Conservation (phyloP, 306 rosid species). For the Phaseolus lunatus region DNA sequence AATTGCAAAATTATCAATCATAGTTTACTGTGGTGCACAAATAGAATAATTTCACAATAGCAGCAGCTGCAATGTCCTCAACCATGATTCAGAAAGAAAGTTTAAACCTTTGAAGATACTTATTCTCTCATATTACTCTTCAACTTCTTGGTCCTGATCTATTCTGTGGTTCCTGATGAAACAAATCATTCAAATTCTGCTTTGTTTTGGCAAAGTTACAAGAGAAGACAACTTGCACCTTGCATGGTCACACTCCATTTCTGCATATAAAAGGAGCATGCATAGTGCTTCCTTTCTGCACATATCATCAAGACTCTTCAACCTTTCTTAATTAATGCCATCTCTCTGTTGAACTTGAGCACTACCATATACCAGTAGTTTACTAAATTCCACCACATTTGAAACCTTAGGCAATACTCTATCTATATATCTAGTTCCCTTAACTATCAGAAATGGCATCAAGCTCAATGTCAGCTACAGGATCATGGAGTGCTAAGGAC, state of each 20-base stretch:
- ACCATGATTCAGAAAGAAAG: no score
- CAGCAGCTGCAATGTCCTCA: no score
- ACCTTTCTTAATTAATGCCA: neutral
- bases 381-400: neutral
- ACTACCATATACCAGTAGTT: neutral
- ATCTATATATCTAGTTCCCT: neutral
- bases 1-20: no score
- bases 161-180: conserved; percentile 5
- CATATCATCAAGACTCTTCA: neutral
- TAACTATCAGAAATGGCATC: conserved; percentile 57
- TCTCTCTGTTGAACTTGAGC: neutral
- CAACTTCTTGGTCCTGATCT: conserved; percentile 3
- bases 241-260: neutral
- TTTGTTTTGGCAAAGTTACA: neutral
- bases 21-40: no score
- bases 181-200: neutral
- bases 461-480: conserved; percentile 76
- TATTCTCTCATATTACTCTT: neutral
- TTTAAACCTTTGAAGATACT: neutral
- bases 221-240: neutral
- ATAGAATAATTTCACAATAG: no score
- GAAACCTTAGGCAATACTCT: neutral
- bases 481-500: conserved; percentile 87
- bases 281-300: neutral
- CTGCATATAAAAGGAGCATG: neutral